These are phyloP conservation scores for Fusarium verticillioides DNA, from an alignment of 2,329 filamentous ascomycete genomes.

Conservation along the genomic window DNA sequence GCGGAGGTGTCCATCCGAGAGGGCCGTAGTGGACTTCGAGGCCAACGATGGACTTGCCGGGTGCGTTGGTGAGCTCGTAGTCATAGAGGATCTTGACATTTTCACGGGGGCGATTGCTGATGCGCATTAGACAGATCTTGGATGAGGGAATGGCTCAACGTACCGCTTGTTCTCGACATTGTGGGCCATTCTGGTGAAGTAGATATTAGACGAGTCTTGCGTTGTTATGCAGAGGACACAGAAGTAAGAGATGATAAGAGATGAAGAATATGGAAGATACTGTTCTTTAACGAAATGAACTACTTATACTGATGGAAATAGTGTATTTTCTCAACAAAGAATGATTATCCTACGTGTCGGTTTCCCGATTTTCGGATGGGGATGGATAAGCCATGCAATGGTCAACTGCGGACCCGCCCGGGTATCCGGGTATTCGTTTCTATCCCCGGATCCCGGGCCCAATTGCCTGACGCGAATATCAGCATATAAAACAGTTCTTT, in stretches of 20 bases:
- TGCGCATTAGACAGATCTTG: fast-evolving
- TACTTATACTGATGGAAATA: not conserved
- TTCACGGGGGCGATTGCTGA: constrained; percentile 29
- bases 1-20: constrained; percentile 21
- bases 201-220: fast-evolving
- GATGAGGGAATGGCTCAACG: fast-evolving
- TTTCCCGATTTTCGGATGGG: not conserved
- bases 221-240: too few relatives aligned
- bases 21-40: constrained; percentile 18
- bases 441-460: fast-evolving
- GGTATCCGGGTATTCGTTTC: constrained; percentile 2
- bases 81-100: constrained; percentile 14
- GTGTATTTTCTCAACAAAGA: fast-evolving
- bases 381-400: too few relatives aligned
- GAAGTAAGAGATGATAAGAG: fast-evolving
- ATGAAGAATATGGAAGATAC: fast-evolving
- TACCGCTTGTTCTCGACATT: not conserved
- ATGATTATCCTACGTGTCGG: not conserved
- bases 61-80: constrained; percentile 21
- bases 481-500: not conserved
- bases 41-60: constrained; percentile 27
- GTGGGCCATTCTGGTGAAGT: not conserved
- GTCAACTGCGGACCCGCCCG: not conserved
- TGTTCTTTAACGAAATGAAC: fast-evolving
- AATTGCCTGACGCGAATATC: fast-evolving